A percentile compares a stretch with the other conserved stretches of the same genome.
These are phyloP conservation scores for Penstemon newberryi DNA, from an alignment of 257 asterid species.

Conservation along the genomic window DNA sequence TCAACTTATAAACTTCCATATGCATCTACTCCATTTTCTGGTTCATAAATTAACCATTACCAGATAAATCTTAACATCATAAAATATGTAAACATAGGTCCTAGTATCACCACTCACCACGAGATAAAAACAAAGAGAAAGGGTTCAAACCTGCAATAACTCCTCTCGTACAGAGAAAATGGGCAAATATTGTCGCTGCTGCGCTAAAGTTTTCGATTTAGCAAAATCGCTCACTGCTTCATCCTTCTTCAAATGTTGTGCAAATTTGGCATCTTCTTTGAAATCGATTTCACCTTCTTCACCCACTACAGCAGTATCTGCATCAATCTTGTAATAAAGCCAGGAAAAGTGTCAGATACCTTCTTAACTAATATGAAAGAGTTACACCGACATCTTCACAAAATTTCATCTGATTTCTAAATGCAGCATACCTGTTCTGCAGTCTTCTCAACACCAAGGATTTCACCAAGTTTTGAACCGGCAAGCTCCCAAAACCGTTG, in stretches of 20 bases:
- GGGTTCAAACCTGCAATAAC: slow-evolving; percentile 73
- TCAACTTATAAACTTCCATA: not conserved
- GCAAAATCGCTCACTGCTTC: slow-evolving; percentile 87
- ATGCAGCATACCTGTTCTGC: slow-evolving; percentile 70
- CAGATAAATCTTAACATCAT: slow-evolving; percentile 3
- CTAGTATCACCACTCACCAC: not conserved
- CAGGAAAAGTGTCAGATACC: slow-evolving; percentile 30
- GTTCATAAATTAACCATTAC: slow-evolving; percentile 7
- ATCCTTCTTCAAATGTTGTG: slow-evolving; percentile 84
- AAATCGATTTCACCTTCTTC: slow-evolving; percentile 97
- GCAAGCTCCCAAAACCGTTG: slow-evolving; percentile 99
- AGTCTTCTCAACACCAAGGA: slow-evolving; percentile 95
- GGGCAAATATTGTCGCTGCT: slow-evolving; percentile 90
- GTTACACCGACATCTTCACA: slow-evolving; percentile 8
- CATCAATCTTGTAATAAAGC: slow-evolving; percentile 73
- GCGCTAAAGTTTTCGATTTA: slow-evolving; percentile 64
- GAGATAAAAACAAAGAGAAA: slow-evolving; percentile 5
- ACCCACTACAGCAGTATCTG: slow-evolving; percentile 94
- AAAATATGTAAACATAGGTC: not conserved
- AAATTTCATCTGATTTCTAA: slow-evolving; percentile 17
- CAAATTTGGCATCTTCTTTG: slow-evolving; percentile 89
- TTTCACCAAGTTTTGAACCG: slow-evolving; percentile 91
- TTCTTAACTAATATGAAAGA: slow-evolving; percentile 8
- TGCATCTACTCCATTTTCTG: not conserved
- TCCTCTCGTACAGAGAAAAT: slow-evolving; percentile 95